Percentiles rank a stretch among this genome's conserved stretches.
Evolutionary conservation across 495 filamentous ascomycete species (phyloP).

Genomic region (Aspergillus conjunctus): DNA sequence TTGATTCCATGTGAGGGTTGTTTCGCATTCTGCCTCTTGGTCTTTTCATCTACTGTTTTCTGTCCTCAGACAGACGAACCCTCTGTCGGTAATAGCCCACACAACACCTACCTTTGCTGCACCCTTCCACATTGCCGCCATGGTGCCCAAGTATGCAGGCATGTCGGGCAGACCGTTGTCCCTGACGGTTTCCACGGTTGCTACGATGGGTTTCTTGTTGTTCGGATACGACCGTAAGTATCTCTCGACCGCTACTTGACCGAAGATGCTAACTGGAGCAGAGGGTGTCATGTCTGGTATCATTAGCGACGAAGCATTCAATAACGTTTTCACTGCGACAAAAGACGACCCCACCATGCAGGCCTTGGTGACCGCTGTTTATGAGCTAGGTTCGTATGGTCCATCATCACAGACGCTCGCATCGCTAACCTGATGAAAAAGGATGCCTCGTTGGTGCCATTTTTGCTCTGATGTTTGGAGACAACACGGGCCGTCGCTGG

Average conservation of each 20-base stretch:
- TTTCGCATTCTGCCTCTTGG: background rate
- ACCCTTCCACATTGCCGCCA: slow-evolving; percentile 10
- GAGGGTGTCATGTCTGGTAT: slow-evolving; percentile 80
- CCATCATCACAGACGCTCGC: slow-evolving; percentile 26
- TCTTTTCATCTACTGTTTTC: background rate
- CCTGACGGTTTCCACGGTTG: slow-evolving; percentile 58
- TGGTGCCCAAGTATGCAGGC: slow-evolving; percentile 54
- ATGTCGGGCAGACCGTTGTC: slow-evolving; percentile 62
- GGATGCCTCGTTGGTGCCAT: slow-evolving; percentile 74
- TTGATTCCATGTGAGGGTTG: background rate
- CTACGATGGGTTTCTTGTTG: slow-evolving; percentile 68
- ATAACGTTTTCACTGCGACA: slow-evolving; percentile 67
- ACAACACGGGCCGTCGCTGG: slow-evolving; percentile 66
- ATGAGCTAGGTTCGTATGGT: slow-evolving; percentile 62
- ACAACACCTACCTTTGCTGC: background rate
- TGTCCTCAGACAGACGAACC: background rate
- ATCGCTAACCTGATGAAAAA: slow-evolving; percentile 46
- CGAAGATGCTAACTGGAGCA: slow-evolving; percentile 5
- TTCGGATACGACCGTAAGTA: slow-evolving; percentile 64
- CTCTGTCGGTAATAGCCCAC: background rate
- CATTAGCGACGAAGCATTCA: slow-evolving; percentile 72
- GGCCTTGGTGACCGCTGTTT: slow-evolving; percentile 80
- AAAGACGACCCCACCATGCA: slow-evolving; percentile 70
- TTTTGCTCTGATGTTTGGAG: slow-evolving; percentile 67
- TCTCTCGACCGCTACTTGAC: background rate